These are phyloP conservation scores for Aureobasidium zeae DNA, from an alignment of 2,329 filamentous ascomycete species.

Conservation along the genomic window DNA sequence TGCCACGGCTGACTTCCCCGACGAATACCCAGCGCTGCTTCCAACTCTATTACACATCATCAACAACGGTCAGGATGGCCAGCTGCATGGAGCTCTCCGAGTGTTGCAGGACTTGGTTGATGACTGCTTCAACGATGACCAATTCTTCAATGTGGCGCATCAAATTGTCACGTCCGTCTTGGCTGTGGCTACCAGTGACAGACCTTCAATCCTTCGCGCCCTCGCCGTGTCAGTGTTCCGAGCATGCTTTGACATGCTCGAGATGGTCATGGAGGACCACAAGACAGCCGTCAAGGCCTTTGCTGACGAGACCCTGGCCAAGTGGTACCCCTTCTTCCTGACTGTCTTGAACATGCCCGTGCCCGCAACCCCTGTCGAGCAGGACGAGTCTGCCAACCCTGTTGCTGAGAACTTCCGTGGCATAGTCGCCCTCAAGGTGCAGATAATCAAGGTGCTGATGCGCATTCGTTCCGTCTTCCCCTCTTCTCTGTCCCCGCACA, in stretches of 20 bases:
- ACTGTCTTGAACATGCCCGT: constrained; percentile 65
- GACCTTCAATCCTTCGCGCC: constrained; percentile 64
- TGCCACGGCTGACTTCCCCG: constrained; percentile 83
- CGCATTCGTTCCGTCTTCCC: constrained; percentile 81
- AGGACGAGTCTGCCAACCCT: constrained; percentile 51
- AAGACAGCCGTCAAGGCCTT: constrained; percentile 78
- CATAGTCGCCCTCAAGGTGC: constrained; percentile 76
- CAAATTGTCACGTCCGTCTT: constrained; percentile 79
- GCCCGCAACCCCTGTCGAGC: constrained; percentile 50
- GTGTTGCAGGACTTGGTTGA: constrained; percentile 86
- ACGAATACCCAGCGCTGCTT: constrained; percentile 86
- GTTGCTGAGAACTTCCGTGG: constrained; percentile 66
- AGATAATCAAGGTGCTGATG: constrained; percentile 83
- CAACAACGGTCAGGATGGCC: constrained; percentile 62
- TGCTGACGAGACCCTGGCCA: constrained; percentile 67
- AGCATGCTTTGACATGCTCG: constrained; percentile 85
- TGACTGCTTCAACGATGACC: constrained; percentile 84
- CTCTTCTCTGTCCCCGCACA: constrained; percentile 71
- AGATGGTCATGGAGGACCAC: constrained; percentile 94
- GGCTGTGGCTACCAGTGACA: constrained; percentile 68
- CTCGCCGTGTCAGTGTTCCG: constrained; percentile 85
- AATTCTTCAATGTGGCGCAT: constrained; percentile 83
- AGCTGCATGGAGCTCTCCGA: constrained; percentile 80
- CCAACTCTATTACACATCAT: constrained; percentile 71
- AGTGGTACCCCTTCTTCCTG: constrained; percentile 87